These are phyloP conservation scores for Candida corydali DNA, from an alignment of 805 yeast genomes.

Conservation along the genomic window DNA sequence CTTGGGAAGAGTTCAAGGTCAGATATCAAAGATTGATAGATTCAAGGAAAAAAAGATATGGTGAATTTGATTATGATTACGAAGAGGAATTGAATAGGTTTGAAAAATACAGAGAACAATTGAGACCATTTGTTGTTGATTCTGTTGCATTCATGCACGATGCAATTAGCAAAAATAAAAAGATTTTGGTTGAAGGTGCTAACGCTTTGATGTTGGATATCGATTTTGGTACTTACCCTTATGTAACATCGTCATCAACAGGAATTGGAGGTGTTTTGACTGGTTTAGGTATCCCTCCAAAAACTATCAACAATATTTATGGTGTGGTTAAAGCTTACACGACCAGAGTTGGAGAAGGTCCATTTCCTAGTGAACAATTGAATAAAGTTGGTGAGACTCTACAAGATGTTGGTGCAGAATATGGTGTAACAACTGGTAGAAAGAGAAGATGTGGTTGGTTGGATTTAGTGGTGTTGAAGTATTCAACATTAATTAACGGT, in stretches of 20 bases:
- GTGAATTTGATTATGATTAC: slow-evolving; percentile 82
- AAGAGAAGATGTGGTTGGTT: slow-evolving; percentile 99
- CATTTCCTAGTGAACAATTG: slow-evolving; percentile 97
- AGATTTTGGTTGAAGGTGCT: slow-evolving; percentile 94
- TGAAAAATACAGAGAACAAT: slow-evolving; percentile 64
- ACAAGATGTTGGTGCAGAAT: slow-evolving; percentile 92
- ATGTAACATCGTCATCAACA: slow-evolving; percentile 91
- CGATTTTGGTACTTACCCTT: slow-evolving; percentile 97
- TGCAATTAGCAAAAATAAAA: slow-evolving; percentile 74
- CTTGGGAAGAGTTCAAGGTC: slow-evolving; percentile 88
- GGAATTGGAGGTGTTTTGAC: slow-evolving; percentile 98
- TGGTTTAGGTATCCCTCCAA: slow-evolving; percentile 96
- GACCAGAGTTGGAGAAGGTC: slow-evolving; percentile 98
- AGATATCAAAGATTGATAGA: slow-evolving; percentile 72
- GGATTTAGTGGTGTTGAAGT: slow-evolving; percentile 89
- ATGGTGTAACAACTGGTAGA: slow-evolving; percentile 97
- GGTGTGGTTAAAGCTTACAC: slow-evolving; percentile 99
- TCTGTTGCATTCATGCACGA: slow-evolving; percentile 79
- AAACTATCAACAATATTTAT: slow-evolving; percentile 68
- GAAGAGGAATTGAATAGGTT: slow-evolving; percentile 78
- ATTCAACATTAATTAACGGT: slow-evolving; percentile 89
- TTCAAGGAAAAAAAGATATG: slow-evolving; percentile 86
- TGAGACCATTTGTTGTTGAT: slow-evolving; percentile 92
- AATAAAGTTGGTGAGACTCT: slow-evolving; percentile 81
- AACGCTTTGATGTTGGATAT: slow-evolving; percentile 96